phyloP scores from a whole-genome alignment of 768 basidiomycete species.

The Candolleomyces efflorescens region DNA sequence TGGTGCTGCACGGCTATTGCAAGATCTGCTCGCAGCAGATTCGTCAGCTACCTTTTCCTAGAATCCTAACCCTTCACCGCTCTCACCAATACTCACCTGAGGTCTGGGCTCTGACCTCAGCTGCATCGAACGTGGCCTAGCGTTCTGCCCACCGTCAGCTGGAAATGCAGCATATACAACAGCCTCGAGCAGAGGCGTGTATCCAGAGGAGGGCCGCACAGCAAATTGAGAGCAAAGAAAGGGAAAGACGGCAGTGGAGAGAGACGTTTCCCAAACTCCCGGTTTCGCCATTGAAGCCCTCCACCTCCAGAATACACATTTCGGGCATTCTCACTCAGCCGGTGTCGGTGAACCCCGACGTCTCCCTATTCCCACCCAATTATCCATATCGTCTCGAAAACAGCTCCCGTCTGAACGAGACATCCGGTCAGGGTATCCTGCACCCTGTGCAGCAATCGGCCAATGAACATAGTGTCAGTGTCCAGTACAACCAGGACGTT shows the following conservation, averaged over 20 bases:
- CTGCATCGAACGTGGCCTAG: constrained; percentile 22
- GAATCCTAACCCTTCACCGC: no score
- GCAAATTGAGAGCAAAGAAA: constrained; percentile 42
- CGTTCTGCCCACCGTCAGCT: constrained; percentile 16
- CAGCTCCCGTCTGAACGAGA: constrained; percentile 28
- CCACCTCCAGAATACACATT: constrained; percentile 28
- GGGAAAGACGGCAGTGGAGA: constrained; percentile 58
- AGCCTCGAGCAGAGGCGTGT: constrained; percentile 4
- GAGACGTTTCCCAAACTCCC: constrained; percentile 76
- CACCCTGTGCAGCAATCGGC: constrained; percentile 8
- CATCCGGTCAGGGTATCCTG: no score
- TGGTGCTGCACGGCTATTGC: no score
- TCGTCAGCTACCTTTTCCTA: no score
- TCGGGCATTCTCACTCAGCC: constrained; percentile 61
- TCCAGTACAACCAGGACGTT: constrained; percentile 12
- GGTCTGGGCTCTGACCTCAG: constrained; percentile 9
- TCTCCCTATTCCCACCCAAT: constrained; percentile 49
- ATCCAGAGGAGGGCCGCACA: constrained; percentile 17
- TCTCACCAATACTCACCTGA: constrained; percentile 16
- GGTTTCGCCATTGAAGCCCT: constrained; percentile 54
- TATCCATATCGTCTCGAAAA: constrained; percentile 57
- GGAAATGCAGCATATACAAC: constrained; percentile 8
- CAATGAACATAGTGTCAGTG: constrained; percentile 14
- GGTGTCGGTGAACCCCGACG: constrained; percentile 73
- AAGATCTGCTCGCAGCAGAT: no score